Base-by-base conservation (phyloP, 2,329 filamentous ascomycete genomes). In the Aureobasidium sp. region DNA sequence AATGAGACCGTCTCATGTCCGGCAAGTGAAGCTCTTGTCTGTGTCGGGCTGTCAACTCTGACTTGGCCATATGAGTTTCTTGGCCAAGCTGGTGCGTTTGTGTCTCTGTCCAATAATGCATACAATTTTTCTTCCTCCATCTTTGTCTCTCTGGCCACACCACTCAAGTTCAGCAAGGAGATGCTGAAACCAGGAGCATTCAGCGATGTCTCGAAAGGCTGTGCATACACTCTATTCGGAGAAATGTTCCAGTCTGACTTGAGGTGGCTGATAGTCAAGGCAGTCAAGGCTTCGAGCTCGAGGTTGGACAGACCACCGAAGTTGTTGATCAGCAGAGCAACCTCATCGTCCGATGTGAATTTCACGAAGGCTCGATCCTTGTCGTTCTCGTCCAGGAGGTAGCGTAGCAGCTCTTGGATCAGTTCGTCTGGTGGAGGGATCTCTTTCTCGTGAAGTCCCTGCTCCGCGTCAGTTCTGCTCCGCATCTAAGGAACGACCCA, bases 121-220 rank as follows among this genome's bases (percentile, higher is more conserved):
- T 82, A 72, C 27, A 83, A 70, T 34, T 80, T 78, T 15, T 66
- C 64, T 17, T 72, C 69, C 0, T 71, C 67, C n/a, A 75, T 68
- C 5, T 70, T 69, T 65, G 78, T 77, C 12, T 75, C 69, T 32
- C 71, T 70, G 6, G 77, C 75, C 66, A 80, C 77, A 39, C 76
- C 72, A 2, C 76, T 76, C 52, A 84, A 71, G 65, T 83, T 83
- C 36, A 80, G 79, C 0, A 84, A 70, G 0, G 81, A 82, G 36
- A 84, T 79, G 8, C 78, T 82, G 74, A 82, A 84, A 5, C 81
- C 82, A 7, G 81, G 81, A 1, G 77, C 81, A 65, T 84, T 83
- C 9, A 84, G 71, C 0, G 79, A 82, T 0, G 80, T 82, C 63
- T 83, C 80, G 50, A 83, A 79, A 2, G 76, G 71, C 7, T 77